Base-by-base conservation (phyloP, 768 basidiomycete species). In the Roridomyces roridus region DNA sequence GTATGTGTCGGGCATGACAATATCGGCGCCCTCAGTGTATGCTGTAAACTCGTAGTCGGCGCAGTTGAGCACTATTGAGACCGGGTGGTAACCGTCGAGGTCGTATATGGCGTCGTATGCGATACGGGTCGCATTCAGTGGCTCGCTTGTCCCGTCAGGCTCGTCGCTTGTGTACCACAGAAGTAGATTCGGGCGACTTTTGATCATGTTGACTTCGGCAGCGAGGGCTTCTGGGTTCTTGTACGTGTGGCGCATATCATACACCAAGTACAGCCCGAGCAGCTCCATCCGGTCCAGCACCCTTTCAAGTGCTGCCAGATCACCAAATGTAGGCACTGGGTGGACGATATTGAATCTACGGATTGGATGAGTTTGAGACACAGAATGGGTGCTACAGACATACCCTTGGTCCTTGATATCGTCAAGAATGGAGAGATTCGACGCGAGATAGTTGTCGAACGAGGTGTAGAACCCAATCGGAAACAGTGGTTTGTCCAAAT, bases 161-260 rank as follows among this genome's bases (percentile, higher is more conserved):
- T 63, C 61, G 49, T 63, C 61, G 8, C 52, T 53, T 6, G 61
- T 58, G 36, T 63, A 63, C 61, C 61, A 63, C 12, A 63, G 35
- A 14, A 63, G 53, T 23, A 63, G 73, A 56, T 84, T 85, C 0
- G 76, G 72, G 1, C 79, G 74, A 53, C 74, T 65, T 57, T 80
- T 83, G 64, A 87, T 71, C 12, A 66, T 59, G 37, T 77, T 74
- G 23, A 87, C 83, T 63, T 87, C 78, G 55, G 80, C 75, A 5
- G 67, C 70, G 26, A 86, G 76, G 2, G 72, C 68, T 2, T 73
- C 73, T 10, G 62, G 49, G 67, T 87, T 79, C 68, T 70, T 72
- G 68, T 84, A 87, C 21, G 77, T 77, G 69, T 70, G 68, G 9
- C 85, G 76, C 85, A 87, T 86, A 62, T 86, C 84, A 60, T 87